Evolutionary conservation across 139 green algal genomes (phyloP), one percentile per base, ranked within the genome.

Genomic region (Penium margaritaceum): DNA sequence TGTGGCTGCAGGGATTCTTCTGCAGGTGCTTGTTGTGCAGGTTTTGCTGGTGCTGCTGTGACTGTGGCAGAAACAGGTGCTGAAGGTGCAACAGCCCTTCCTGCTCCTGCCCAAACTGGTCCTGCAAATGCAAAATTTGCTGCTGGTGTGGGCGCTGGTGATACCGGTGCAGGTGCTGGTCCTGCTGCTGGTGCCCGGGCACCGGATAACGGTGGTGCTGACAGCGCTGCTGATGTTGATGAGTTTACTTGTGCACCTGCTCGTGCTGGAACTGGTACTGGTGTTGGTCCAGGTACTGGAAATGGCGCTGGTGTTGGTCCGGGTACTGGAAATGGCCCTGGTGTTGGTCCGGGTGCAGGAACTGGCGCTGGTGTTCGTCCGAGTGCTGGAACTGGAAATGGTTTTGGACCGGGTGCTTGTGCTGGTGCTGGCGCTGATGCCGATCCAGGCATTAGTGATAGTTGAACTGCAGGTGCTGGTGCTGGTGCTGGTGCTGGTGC

Each of bases 311-410:
- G 30, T 19, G n/a, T 24, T 24, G 29, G 30, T n/a, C n/a, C n/a
- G n/a, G n/a, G n/a, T n/a, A n/a, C n/a, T n/a, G n/a, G n/a, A n/a
- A n/a, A n/a, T n/a, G n/a, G n/a, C n/a, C n/a, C n/a, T n/a, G n/a
- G n/a, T n/a, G n/a, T n/a, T 33, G 47, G 5, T 60, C n/a, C 0
- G 29, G n/a, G n/a, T 60, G 47, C 19, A 3, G 47, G n/a, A 33
- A n/a, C 47, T 34, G 29, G n/a, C 30, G n/a, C 47, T 60, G 47
- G n/a, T n/a, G n/a, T n/a, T 58, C 47, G 27, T 58, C 47, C 47
- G 29, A 3, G n/a, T n/a, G 3, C 47, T 58, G n/a, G n/a, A 21
- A 9, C 47, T 58, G n/a, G n/a, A n/a, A n/a, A n/a, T n/a, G 47
- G 47, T 24, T 27, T 60, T 60, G 4, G 30, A 6, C 47, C 30